Evolutionary conservation across 164 flowering plant species (phyloP).

Genomic region (Nymphaea thermarum): DNA sequence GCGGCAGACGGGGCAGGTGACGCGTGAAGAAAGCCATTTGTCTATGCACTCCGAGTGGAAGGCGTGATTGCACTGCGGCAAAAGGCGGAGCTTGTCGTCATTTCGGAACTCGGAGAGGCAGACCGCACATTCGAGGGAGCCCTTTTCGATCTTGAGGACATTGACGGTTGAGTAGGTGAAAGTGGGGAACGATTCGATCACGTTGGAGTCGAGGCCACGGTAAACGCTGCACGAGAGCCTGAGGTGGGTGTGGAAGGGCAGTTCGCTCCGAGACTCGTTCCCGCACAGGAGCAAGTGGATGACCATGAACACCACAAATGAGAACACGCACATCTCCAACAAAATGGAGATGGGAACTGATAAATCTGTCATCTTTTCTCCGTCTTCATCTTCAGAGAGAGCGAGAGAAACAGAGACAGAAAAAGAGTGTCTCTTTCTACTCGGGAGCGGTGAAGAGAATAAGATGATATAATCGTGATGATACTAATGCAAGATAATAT

Average conservation of each 20-base stretch:
- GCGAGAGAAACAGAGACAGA: too few species aligned
- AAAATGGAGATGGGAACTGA: slow-evolving; percentile 13
- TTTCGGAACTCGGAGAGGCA: slow-evolving; percentile 58
- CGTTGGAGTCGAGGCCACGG: slow-evolving; percentile 18
- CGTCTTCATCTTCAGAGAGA: too few species aligned
- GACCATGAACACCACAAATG: slow-evolving; percentile 22
- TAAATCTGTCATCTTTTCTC: too few species aligned
- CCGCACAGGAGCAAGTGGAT: slow-evolving; percentile 26
- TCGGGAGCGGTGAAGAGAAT: too few species aligned
- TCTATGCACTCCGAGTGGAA: slow-evolving; percentile 76
- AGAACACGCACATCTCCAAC: slow-evolving; percentile 15
- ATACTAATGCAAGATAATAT: too few species aligned
- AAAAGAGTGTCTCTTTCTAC: too few species aligned
- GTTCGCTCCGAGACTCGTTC: background rate
- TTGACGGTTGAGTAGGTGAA: slow-evolving; percentile 23
- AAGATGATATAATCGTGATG: too few species aligned
- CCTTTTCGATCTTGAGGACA: slow-evolving; percentile 23
- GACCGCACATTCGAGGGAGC: slow-evolving; percentile 43
- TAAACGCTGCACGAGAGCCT: slow-evolving; percentile 4
- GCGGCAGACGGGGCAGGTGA: slow-evolving; percentile 77
- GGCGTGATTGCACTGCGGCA: slow-evolving; percentile 79
- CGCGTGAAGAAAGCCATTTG: slow-evolving; percentile 62
- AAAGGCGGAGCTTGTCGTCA: slow-evolving; percentile 42
- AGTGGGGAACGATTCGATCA: slow-evolving; percentile 22
- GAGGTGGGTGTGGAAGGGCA: background rate